Evolutionary conservation across 768 basidiomycete genomes (phyloP).

Genomic region (Russula compacta): DNA sequence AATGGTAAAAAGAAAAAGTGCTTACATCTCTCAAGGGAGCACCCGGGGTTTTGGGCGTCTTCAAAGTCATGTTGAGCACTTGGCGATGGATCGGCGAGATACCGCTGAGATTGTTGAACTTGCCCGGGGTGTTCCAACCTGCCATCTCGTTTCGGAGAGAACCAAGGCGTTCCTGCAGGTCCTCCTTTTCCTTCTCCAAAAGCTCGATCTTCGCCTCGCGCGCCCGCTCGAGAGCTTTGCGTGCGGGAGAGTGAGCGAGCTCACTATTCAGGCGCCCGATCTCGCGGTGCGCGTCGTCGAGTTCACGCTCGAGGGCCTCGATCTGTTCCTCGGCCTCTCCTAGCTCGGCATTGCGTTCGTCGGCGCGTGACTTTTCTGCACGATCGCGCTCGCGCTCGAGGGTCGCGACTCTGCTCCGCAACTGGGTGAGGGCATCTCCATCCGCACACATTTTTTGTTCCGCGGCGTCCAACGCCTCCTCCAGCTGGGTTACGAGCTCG

Average conservation of each 20-base stretch:
- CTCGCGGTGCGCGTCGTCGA: conserved; percentile 69
- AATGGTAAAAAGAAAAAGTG: conserved; percentile 2
- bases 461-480: conserved; percentile 65
- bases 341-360: conserved; percentile 23
- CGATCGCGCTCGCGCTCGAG: conserved; percentile 52
- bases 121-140: conserved; percentile 50
- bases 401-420: conserved; percentile 42
- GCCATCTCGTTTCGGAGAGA: conserved; percentile 43
- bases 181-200: conserved; percentile 69
- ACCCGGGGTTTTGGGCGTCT: conserved; percentile 69
- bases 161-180: conserved; percentile 62
- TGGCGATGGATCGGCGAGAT: conserved; percentile 77
- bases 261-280: conserved; percentile 60
- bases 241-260: conserved; percentile 62
- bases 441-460: conserved; percentile 63
- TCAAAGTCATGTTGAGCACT: conserved; percentile 56
- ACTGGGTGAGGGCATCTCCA: conserved; percentile 41
- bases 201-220: conserved; percentile 68
- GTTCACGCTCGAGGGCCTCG: conserved; percentile 61
- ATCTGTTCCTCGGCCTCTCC: conserved; percentile 41
- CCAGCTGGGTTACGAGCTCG: conserved; percentile 57
- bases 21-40: conserved; percentile 69
- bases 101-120: conserved; percentile 41
- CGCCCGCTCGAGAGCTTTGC: conserved; percentile 68
- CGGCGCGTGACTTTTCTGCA: conserved; percentile 24